These are phyloP conservation scores for Pezicula rhizophila DNA, from an alignment of 2,329 filamentous ascomycete species.

Conservation along the genomic window DNA sequence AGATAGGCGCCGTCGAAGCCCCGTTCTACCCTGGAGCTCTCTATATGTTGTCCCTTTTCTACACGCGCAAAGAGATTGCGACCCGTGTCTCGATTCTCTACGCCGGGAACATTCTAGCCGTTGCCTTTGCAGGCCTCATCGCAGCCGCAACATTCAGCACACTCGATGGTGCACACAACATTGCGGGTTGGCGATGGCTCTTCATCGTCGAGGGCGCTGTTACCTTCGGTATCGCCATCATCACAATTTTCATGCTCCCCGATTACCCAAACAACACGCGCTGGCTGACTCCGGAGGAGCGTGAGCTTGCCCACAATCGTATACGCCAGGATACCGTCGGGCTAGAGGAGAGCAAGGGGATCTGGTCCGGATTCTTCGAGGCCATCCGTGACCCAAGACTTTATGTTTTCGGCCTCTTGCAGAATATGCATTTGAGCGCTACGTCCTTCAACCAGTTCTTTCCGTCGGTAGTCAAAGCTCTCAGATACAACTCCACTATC, in stretches of 20 bases:
- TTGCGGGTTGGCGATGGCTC: conserved; percentile 37
- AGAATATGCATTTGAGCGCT: conserved; percentile 37
- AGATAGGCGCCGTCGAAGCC: too few species aligned
- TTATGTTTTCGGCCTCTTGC: conserved; percentile 36
- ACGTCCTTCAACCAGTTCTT: conserved; percentile 35
- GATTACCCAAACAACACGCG: conserved; percentile 36
- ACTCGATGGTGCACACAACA: conserved; percentile 29
- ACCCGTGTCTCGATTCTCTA: conserved; percentile 32
- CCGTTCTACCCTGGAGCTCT: conserved; percentile 29
- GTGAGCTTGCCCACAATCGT: conserved; percentile 4
- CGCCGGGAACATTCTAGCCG: conserved; percentile 29
- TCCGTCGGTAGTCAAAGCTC: not conserved
- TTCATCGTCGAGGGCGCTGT: conserved; percentile 31
- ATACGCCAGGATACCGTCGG: not conserved
- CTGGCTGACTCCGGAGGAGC: conserved; percentile 15
- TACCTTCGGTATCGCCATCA: conserved; percentile 8
- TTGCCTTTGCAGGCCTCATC: conserved; percentile 32
- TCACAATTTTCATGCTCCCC: conserved; percentile 33
- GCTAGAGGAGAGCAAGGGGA: not conserved
- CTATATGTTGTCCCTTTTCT: conserved; percentile 40
- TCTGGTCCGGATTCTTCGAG: conserved; percentile 1
- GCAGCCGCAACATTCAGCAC: conserved; percentile 27
- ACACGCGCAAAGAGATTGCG: conserved; percentile 35
- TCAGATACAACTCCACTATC: conserved; percentile 33
- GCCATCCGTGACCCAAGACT: conserved; percentile 18